phyloP scores from a whole-genome alignment of 768 basidiomycete species.

The Amanita muscaria region DNA sequence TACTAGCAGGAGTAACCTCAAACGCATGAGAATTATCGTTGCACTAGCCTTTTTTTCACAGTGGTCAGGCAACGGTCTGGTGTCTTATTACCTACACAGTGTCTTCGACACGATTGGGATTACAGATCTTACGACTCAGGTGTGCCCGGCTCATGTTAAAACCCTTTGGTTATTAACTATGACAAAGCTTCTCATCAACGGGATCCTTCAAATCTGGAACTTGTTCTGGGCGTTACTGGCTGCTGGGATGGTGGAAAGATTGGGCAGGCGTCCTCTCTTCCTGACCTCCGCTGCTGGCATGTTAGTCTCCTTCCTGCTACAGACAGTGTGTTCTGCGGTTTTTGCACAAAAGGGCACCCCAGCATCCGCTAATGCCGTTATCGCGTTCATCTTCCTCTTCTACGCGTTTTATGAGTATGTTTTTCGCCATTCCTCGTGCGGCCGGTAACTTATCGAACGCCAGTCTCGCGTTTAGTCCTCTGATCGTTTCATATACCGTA shows the following conservation, averaged over 20 bases:
- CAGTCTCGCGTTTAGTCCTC: slow-evolving; percentile 2
- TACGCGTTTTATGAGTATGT: background rate
- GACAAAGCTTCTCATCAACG: slow-evolving; percentile 25
- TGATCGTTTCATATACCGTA: slow-evolving; percentile 17
- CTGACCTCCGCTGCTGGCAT: slow-evolving; percentile 35
- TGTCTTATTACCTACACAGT: slow-evolving; percentile 18
- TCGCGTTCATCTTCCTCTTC: slow-evolving; percentile 76
- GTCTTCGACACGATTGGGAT: background rate
- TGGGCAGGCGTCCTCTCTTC: slow-evolving; percentile 43
- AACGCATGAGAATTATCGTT: slow-evolving; percentile 47
- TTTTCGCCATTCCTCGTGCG: background rate
- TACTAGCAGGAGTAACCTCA: slow-evolving; percentile 42
- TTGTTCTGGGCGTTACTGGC: slow-evolving; percentile 43
- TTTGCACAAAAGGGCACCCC: slow-evolving; percentile 35
- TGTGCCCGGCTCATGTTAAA: no score
- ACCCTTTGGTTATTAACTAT: no score
- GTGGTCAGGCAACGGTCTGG: slow-evolving; percentile 47
- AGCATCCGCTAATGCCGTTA: slow-evolving; percentile 58
- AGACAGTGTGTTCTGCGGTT: slow-evolving; percentile 57
- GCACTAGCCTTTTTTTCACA: slow-evolving; percentile 54
- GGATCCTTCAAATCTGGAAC: slow-evolving; percentile 46
- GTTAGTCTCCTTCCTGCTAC: slow-evolving; percentile 21
- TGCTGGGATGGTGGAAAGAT: slow-evolving; percentile 38
- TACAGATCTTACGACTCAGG: slow-evolving; percentile 30
- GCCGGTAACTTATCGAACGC: background rate